Conservation (phyloP, 129 eudicot species). For the Erigeron canadensis region DNA sequence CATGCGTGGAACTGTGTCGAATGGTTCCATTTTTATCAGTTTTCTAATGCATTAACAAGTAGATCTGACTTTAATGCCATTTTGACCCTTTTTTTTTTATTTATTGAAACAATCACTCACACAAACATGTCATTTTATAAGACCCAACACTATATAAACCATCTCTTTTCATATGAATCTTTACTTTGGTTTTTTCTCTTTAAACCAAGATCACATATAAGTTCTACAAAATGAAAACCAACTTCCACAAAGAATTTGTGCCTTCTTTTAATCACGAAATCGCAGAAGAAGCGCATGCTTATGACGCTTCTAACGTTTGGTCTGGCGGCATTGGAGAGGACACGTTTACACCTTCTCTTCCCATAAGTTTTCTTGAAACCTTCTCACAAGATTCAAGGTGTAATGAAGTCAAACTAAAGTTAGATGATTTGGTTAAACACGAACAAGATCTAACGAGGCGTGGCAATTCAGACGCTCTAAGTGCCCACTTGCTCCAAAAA, state of each 20-base stretch:
- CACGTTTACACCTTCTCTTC: slow-evolving; percentile 19
- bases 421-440: slow-evolving; percentile 1
- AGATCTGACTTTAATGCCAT: slow-evolving; percentile 24
- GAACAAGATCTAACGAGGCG: slow-evolving; percentile 23
- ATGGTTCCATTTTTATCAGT: slow-evolving; percentile 5
- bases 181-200: slow-evolving; percentile 1
- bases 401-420: slow-evolving; percentile 20
- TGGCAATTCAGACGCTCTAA: slow-evolving; percentile 9
- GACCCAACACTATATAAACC: slow-evolving; percentile 25
- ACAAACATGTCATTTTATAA: slow-evolving; percentile 13
- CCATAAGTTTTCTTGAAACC: slow-evolving; percentile 46
- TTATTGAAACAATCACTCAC: slow-evolving; percentile 8
- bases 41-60: slow-evolving; percentile 7
- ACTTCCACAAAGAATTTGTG: slow-evolving; percentile 19
- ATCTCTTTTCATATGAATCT: slow-evolving; percentile 13
- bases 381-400: slow-evolving; percentile 29
- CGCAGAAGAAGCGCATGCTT: slow-evolving; percentile 3
- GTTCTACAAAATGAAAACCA: slow-evolving; percentile 38
- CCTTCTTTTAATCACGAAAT: slow-evolving; percentile 16
- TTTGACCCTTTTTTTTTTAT: slow-evolving; percentile 8
- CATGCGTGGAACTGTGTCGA: slow-evolving; percentile 34
- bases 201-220: slow-evolving; percentile 5
- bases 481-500: slow-evolving; percentile 10
- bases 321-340: neutral
- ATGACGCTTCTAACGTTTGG: slow-evolving; percentile 1